Percentiles rank a stretch among this genome's conserved stretches.
These are phyloP conservation scores for Crithidia thermophila DNA, from an alignment of 208 protist genomes.

Conservation along the genomic window DNA sequence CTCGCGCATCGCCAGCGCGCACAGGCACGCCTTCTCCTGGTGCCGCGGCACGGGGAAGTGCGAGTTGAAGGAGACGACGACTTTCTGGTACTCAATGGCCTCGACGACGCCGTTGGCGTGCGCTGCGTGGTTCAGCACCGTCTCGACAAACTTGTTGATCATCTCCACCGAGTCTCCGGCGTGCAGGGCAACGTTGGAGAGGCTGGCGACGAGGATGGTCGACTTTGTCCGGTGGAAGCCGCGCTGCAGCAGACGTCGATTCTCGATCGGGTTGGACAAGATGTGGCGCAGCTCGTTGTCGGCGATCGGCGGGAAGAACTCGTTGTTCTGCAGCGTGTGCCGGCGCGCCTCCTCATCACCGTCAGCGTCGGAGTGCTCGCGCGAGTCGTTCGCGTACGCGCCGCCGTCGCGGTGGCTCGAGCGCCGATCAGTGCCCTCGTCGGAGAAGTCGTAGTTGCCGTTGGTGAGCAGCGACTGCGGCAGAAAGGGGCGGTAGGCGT, in stretches of 20 bases:
- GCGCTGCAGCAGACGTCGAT: slow-evolving; percentile 27
- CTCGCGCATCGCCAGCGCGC: slow-evolving; percentile 53
- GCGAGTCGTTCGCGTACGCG: background rate
- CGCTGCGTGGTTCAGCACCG: slow-evolving; percentile 36
- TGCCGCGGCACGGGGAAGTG: slow-evolving; percentile 58
- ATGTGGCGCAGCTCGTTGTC: slow-evolving; percentile 15
- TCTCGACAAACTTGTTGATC: slow-evolving; percentile 51
- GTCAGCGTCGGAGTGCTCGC: background rate
- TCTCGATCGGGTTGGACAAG: slow-evolving; percentile 24
- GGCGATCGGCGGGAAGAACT: slow-evolving; percentile 10
- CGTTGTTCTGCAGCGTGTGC: background rate
- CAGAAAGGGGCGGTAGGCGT: slow-evolving; percentile 57
- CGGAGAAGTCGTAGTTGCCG: slow-evolving; percentile 22
- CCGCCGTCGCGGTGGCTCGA: background rate
- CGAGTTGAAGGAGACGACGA: slow-evolving; percentile 60
- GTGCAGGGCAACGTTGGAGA: slow-evolving; percentile 30
- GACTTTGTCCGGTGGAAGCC: slow-evolving; percentile 49
- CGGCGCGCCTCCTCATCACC: background rate
- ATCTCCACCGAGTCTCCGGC: slow-evolving; percentile 22
- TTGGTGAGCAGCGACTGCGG: slow-evolving; percentile 55
- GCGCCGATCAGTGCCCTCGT: slow-evolving; percentile 2
- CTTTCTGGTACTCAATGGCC: slow-evolving; percentile 43
- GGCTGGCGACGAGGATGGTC: slow-evolving; percentile 44
- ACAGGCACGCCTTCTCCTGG: slow-evolving; percentile 58
- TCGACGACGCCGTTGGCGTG: slow-evolving; percentile 52